Evolutionary conservation across 768 basidiomycete species (phyloP).

Genomic region (Amylocystis lapponica): DNA sequence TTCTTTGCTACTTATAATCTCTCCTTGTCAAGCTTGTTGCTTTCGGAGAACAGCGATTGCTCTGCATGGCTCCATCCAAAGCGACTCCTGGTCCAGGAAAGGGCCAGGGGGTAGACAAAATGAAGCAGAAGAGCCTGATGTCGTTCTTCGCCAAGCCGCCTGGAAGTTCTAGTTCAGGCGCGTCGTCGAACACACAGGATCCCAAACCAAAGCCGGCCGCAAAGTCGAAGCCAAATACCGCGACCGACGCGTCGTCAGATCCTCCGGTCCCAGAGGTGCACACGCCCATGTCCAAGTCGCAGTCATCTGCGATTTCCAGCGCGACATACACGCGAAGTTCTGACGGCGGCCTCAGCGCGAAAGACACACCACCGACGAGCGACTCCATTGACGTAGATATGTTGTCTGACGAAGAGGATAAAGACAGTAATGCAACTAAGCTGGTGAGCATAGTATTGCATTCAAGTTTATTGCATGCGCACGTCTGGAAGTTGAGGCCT

Average conservation of each 20-base stretch:
- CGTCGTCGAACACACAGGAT: slow-evolving; percentile 1
- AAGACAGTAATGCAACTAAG: slow-evolving; percentile 15
- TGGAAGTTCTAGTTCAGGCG: slow-evolving; percentile 3
- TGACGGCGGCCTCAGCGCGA: slow-evolving; percentile 40
- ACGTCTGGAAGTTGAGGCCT: too few species aligned
- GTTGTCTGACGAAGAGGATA: slow-evolving; percentile 46
- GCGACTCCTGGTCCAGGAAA: background rate
- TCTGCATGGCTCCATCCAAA: slow-evolving; percentile 4
- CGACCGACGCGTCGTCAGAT: slow-evolving; percentile 11
- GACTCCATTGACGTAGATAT: slow-evolving; percentile 76
- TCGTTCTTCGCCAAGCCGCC: slow-evolving; percentile 48
- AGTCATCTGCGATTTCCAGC: slow-evolving; percentile 36
- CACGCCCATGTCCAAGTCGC: slow-evolving; percentile 18
- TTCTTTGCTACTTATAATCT: background rate
- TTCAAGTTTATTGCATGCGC: background rate
- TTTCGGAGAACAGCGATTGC: background rate
- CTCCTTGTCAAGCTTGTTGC: background rate
- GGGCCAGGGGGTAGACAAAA: slow-evolving; percentile 10
- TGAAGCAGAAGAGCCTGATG: slow-evolving; percentile 72
- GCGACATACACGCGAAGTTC: slow-evolving; percentile 37
- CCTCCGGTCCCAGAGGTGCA: slow-evolving; percentile 10
- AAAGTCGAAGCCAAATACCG: background rate
- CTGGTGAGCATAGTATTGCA: slow-evolving; percentile 9
- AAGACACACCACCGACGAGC: slow-evolving; percentile 70
- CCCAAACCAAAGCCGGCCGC: background rate